Evolutionary conservation across 495 filamentous ascomycete species (phyloP), one percentile per base, ranked within the genome.

Genomic region (Penicillium steckii): DNA sequence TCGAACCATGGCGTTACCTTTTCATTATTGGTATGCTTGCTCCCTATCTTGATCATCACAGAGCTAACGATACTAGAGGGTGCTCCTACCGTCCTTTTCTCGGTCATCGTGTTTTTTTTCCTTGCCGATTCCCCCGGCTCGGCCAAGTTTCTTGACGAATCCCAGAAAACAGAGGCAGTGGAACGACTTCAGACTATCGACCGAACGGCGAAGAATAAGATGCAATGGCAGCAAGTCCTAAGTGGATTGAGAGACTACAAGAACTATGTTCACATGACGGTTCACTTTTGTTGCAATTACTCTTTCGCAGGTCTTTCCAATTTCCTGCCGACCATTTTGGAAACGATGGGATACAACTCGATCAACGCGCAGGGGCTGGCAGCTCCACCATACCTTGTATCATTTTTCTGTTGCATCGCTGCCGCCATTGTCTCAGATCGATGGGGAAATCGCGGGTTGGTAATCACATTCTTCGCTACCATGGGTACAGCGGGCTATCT

Each of bases 241-340:
- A 50, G 48, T 26, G 65, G 62, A 1, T 43, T 68, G 17, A 21
- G 21, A 12, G 65, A 66, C 52, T 66, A 62, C 54, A 66, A 66
- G 33, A 68, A 68, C 35, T 68, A 62, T 37, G 40, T 61, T 8
- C 62, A 68, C 47, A 64, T 54, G 48, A 23, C 44, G 9, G 61
- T 66, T 4, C 63, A 64, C 44, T 67, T 67, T 38, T 64, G 58
- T 47, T 65, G 61, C 57, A 67, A 67, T 49, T 65, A 37, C 44
- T 68, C 57, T 23, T 69, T 62, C 41, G 57, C 62, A 0, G 60
- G 57, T 0, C 44, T 93, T 8, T 87, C 88, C 4, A 85, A 89
- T 1, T 92, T 90, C 61, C 75, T 91, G 1, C 88, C 88, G 0
- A 82, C 85, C 10, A 88, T 91, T 60, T 73, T 89, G 8, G 67